Evolutionary conservation across 306 rosid species (phyloP).

Genomic region (Senna tora): DNA sequence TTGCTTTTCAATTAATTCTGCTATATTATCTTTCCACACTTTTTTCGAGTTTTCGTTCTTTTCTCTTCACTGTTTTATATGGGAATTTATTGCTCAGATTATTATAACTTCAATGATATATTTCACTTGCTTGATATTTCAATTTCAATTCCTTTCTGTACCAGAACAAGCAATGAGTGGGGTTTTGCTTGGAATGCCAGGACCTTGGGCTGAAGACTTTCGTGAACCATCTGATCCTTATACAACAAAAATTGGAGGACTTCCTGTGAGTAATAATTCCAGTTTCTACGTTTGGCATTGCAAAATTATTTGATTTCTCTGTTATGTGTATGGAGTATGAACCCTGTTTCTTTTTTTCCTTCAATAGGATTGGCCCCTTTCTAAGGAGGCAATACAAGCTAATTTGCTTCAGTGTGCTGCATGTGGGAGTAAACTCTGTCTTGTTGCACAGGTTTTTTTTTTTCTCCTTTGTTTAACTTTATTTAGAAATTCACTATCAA

Average conservation of each 20-base stretch:
- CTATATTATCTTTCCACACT: no score
- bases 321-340: no score
- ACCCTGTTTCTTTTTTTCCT: background rate
- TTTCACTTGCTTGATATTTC: background rate
- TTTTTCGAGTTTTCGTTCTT: no score
- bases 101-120: no score
- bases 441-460: slow-evolving; percentile 62
- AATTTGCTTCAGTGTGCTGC: slow-evolving; percentile 56
- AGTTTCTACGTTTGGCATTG: background rate
- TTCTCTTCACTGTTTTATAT: no score
- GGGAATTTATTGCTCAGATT: no score
- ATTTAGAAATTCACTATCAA: background rate
- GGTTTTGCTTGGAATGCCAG: slow-evolving; percentile 77
- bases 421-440: slow-evolving; percentile 62
- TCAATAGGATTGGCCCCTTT: slow-evolving; percentile 75
- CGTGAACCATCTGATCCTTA: slow-evolving; percentile 68
- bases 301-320: background rate
- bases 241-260: slow-evolving; percentile 81
- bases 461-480: background rate
- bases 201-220: slow-evolving; percentile 70
- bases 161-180: slow-evolving; percentile 42
- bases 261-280: slow-evolving; percentile 64
- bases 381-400: slow-evolving; percentile 41
- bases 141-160: background rate
- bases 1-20: no score